Evolutionary conservation across 163 green algal species (phyloP).

Genomic region (Chlorella variabilis): DNA sequence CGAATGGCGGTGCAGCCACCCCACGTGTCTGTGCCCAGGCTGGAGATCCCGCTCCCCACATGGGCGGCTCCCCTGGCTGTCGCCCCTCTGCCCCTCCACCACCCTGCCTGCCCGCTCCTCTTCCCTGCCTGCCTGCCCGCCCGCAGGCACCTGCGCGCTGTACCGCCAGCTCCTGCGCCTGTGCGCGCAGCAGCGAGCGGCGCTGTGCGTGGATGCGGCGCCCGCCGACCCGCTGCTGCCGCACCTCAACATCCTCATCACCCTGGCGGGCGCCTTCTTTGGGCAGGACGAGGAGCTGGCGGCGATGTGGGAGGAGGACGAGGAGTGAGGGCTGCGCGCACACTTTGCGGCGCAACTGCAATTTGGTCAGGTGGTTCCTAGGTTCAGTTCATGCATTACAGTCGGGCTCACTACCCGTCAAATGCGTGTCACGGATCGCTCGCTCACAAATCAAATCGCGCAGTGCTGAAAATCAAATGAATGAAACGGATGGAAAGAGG

Average conservation of each 20-base stretch:
- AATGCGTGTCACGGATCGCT: no score
- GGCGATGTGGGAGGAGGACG: conserved; percentile 25
- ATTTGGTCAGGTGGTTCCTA: not conserved
- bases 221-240: conserved; percentile 20
- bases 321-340: not conserved
- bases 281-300: conserved; percentile 47
- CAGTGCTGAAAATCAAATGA: no score
- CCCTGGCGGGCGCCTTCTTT: conserved; percentile 50
- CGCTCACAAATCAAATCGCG: no score
- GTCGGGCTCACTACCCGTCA: no score
- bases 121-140: not conserved
- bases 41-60: no score
- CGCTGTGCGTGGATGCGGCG: not conserved
- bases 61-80: no score
- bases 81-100: no score
- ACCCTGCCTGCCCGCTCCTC: not conserved
- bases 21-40: no score
- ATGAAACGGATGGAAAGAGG: no score
- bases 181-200: conserved; percentile 34
- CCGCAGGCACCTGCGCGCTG: conserved; percentile 34
- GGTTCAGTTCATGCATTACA: no score
- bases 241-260: conserved; percentile 51
- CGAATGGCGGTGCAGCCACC: not conserved
- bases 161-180: conserved; percentile 43
- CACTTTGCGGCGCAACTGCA: not conserved